Evolutionary conservation across 345 rosid species (phyloP), one percentile per base, ranked within the genome.

Genomic region (Eucalyptus brandiana): DNA sequence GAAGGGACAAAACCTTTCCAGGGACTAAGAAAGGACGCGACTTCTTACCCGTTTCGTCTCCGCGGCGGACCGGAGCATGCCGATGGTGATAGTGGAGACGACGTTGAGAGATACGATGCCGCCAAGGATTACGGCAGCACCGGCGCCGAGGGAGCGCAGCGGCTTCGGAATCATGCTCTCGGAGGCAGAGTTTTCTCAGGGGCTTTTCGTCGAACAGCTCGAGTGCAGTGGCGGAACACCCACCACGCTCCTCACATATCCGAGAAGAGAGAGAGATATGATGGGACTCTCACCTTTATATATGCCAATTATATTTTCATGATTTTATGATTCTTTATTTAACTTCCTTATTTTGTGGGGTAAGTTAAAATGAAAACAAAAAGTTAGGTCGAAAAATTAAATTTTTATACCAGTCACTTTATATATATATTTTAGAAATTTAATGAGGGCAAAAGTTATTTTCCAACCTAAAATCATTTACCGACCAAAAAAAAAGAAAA

Each of bases 101-200:
- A 87, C 60, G 53, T 90, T 90, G 87, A 90, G 81, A 45, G 91
- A 56, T 49, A 87, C 50, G 51, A 90, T 15, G 28, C 91, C 91
- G 32, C 91, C 89, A 4, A 90, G 49, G 49, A 87, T 87, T 26
- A 87, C 45, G 48, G 87, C 91, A 30, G 91, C 91, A 28, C 89
- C 89, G n/a, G 87, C 50, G 4, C 87, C 91, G n/a, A 81, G 83
- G 16, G 62, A 19, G 12, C 91, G 67, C 34, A 90, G 81, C 53
- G 34, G 91, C 83, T 48, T 62, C 21, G 91, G 89, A 34, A 80
- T 49, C 91, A 90, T 90, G 69, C 12, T 72, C 23, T 21, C 16
- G 26, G 8, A 32, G 67, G 32, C 19, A 26, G 62, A 42, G 2
- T 4, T 86, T 48, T 80, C 86, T 88, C 7, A 30, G 56, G 30